phyloP scores from a whole-genome alignment of 441 rosid species.

The Macaranga tanarius region DNA sequence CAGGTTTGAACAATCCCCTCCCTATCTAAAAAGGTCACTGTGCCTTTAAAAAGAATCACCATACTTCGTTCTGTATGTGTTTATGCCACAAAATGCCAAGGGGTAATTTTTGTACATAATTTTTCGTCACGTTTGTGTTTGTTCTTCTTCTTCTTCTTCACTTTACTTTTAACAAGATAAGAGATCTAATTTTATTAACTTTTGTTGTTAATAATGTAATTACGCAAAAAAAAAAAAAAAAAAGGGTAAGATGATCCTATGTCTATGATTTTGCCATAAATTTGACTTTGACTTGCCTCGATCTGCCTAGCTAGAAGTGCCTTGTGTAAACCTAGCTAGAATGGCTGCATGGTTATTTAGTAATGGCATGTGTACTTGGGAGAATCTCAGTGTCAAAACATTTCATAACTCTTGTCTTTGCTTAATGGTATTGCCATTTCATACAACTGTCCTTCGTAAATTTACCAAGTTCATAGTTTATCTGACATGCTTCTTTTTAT shows the following conservation, averaged over 20 bases:
- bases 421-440: background rate
- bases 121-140: background rate
- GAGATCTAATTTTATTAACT: background rate
- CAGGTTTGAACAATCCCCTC: slow-evolving; percentile 49
- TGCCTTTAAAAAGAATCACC: background rate
- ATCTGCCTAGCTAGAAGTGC: background rate
- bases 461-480: background rate
- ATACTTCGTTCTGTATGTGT: background rate
- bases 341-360: background rate
- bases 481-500: background rate
- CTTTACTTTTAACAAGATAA: background rate
- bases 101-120: background rate
- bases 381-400: background rate
- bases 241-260: background rate
- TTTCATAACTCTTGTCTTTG: slow-evolving; percentile 2
- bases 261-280: background rate
- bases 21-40: background rate
- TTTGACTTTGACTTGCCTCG: background rate
- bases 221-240: background rate
- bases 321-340: background rate
- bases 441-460: background rate
- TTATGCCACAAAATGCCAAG: background rate
- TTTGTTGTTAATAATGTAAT: background rate
- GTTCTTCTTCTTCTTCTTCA: background rate
- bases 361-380: background rate